These are phyloP conservation scores for Xylariaceae sp. DNA, from an alignment of 2,329 filamentous ascomycete species.

Conservation along the genomic window DNA sequence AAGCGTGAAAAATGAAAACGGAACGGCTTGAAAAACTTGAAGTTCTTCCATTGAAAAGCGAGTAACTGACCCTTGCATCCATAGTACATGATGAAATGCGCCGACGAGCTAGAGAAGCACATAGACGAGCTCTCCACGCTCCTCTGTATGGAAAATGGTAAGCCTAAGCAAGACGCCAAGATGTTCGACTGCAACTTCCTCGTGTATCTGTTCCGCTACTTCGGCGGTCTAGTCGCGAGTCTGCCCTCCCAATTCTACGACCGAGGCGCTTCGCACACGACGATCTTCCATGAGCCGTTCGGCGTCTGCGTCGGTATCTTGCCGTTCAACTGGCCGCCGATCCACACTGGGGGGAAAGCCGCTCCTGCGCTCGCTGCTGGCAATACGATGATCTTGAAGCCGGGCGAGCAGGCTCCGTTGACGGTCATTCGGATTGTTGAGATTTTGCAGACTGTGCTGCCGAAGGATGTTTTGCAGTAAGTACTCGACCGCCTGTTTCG, in stretches of 20 bases:
- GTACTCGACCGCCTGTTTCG: too few relatives aligned
- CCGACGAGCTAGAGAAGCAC: constrained; percentile 6
- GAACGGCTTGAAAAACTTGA: too few relatives aligned
- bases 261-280: constrained; percentile 2
- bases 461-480: constrained; percentile 49
- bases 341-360: constrained; percentile 2
- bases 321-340: constrained; percentile 7
- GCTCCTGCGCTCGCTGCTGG: constrained; percentile 8
- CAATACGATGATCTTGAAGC: constrained; percentile 6
- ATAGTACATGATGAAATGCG: constrained; percentile 2
- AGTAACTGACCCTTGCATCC: too few relatives aligned
- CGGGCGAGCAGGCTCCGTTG: constrained; percentile 6
- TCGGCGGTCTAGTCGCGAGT: constrained; percentile 3
- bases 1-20: too few relatives aligned
- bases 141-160: constrained; percentile 5
- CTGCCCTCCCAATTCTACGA: constrained; percentile 7
- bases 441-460: constrained; percentile 1
- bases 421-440: constrained; percentile 5
- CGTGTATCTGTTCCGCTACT: constrained; percentile 2
- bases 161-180: constrained; percentile 2
- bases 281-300: constrained; percentile 6
- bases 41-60: too few relatives aligned
- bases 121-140: constrained; percentile 1
- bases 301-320: constrained; percentile 8
- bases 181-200: constrained; percentile 2